A percentile compares a stretch with the other conserved stretches of the same genome.
Conservation (phyloP, 1,284 basidiomycete species). For the Xerocomus nothofagi region DNA sequence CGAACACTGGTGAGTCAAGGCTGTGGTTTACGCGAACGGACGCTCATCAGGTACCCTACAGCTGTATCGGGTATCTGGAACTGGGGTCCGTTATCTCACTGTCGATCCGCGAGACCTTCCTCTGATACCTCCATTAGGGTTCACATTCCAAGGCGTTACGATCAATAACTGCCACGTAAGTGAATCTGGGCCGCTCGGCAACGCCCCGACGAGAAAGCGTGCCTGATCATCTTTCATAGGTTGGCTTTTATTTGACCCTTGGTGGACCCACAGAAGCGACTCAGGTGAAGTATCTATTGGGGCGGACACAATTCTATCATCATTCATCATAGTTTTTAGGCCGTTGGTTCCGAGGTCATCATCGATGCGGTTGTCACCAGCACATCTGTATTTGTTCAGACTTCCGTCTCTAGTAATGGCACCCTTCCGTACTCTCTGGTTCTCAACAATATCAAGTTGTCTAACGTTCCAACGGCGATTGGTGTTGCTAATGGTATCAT, state of each 20-base stretch:
- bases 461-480: constrained; percentile 45
- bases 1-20: constrained; percentile 38
- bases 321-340: constrained; percentile 23
- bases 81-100: constrained; percentile 38
- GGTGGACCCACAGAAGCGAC: constrained; percentile 34
- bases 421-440: constrained; percentile 40
- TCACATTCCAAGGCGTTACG: constrained; percentile 48
- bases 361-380: constrained; percentile 47
- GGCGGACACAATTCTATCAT: background rate
- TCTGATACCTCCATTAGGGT: constrained; percentile 32
- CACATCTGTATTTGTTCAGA: constrained; percentile 30
- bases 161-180: constrained; percentile 51
- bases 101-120: background rate
- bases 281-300: constrained; percentile 28
- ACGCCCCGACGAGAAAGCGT: background rate
- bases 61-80: constrained; percentile 45
- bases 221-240: constrained; percentile 13
- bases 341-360: constrained; percentile 47
- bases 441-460: constrained; percentile 43
- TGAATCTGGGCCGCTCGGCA: background rate
- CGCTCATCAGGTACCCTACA: constrained; percentile 13
- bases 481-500: constrained; percentile 37
- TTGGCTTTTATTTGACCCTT: constrained; percentile 47
- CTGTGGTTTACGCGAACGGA: background rate
- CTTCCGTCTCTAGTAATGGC: constrained; percentile 33